These are phyloP conservation scores for Tubosaeta sp. DNA, from an alignment of 768 basidiomycete species.

Conservation along the genomic window DNA sequence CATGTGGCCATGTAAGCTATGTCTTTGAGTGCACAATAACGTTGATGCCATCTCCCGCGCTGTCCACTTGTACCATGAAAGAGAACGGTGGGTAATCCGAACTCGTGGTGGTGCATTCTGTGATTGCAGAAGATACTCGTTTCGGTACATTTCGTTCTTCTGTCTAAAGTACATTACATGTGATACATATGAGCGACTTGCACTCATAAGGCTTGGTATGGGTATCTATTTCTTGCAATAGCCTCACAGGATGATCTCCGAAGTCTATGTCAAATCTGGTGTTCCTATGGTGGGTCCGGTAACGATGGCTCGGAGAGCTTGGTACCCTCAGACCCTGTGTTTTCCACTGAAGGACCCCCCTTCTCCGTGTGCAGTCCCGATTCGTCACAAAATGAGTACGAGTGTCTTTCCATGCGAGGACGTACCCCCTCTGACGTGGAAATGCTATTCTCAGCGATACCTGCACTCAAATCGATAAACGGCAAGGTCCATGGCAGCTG, in stretches of 20 bases:
- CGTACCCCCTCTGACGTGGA: slow-evolving; percentile 3
- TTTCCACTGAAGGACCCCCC: not conserved
- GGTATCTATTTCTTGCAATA: not conserved
- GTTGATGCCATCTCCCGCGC: not conserved
- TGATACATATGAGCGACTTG: not conserved
- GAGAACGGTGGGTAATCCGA: not conserved
- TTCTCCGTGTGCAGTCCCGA: slow-evolving; percentile 5
- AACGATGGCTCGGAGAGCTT: not conserved
- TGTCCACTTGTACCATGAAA: not conserved
- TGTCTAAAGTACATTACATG: not conserved
- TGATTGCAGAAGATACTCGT: not conserved
- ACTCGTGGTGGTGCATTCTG: not conserved
- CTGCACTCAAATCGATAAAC: slow-evolving; percentile 1
- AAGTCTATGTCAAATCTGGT: not conserved
- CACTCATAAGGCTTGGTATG: not conserved
- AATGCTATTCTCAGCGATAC: not conserved
- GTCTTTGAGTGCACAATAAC: not conserved
- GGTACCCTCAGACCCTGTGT: not conserved
- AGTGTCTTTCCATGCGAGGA: not conserved
- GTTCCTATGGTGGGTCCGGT: not conserved
- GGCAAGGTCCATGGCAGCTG: slow-evolving; percentile 7
- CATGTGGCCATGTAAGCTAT: not conserved
- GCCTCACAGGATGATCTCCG: not conserved
- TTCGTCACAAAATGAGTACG: not conserved
- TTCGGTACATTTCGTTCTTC: too few relatives aligned